Evolutionary conservation across 345 rosid species (phyloP), one percentile per base, ranked within the genome.

Genomic region (Eucalyptus decipiens): DNA sequence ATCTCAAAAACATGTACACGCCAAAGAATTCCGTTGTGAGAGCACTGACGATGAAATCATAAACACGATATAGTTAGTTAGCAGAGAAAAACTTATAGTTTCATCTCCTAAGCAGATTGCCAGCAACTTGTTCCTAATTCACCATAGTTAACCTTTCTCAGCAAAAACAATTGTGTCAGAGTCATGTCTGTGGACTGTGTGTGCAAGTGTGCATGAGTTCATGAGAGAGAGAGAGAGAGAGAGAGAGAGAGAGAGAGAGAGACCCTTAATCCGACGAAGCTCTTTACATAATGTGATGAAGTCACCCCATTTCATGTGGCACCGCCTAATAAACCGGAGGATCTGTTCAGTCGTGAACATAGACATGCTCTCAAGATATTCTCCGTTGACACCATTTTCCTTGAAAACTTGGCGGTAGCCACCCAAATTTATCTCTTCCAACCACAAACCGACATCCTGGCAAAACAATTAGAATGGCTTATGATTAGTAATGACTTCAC

Each of bases 221-320:
- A 52, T 52, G 58, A 47, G 51, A 11, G 80, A 17, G 40, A 69
- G 50, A 15, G 40, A 67, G 62, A 88, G 86, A 34, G 50, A 30
- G 72, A 85, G 76, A 32, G 42, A 51, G 87, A 98, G 62, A 88
- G 89, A 34, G 51, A 19, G 76, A 85, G 80, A 24, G 43, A 52
- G 88, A 98, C 99, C 99, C 96, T 98, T 98, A 87, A 98, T 97
- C 88, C 99, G 91, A 92, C 99, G 94, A 89, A 98, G 99, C 91
- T 98, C 99, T 96, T 97, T 98, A 91, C 99, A 98, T 88, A 98
- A 95, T 14, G 99, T 98, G 89, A 98, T 98, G 95, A 98, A 98
- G 94, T 98, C 99, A 37, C 99, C 99, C 99, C 99, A 98, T 87
- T 98, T 98, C 99, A 98, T 98, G 95, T 98, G 99, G 93, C 99